phyloP scores from a whole-genome alignment of 208 protist genomes.

The Acanthamoeba sp. region DNA sequence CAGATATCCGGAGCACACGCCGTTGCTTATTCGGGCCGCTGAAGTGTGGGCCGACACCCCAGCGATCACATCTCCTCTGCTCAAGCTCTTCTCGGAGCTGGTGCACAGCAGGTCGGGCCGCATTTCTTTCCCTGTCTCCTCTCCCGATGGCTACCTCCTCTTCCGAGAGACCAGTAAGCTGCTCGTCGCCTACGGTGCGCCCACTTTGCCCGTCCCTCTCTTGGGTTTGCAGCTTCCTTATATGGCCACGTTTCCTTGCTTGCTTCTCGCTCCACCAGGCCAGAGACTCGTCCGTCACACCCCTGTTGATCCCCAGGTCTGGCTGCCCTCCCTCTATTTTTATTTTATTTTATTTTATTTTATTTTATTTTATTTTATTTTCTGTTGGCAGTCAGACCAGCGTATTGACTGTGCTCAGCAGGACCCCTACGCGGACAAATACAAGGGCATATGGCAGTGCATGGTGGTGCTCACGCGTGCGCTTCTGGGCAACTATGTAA shows the following conservation, averaged over 20 bases:
- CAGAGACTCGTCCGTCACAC: conserved; percentile 8
- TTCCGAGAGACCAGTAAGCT: conserved; percentile 87
- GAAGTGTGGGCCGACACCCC: conserved; percentile 77
- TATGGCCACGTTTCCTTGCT: no score
- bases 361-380: no score
- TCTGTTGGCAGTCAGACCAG: no score
- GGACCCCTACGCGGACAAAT: conserved; percentile 84
- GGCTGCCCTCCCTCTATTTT: not conserved
- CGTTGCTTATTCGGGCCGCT: conserved; percentile 75
- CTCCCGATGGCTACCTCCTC: conserved; percentile 85
- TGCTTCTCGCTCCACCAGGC: not conserved
- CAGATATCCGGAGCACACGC: conserved; percentile 82
- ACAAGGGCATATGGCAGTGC: conserved; percentile 80
- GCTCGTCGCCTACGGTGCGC: conserved; percentile 79
- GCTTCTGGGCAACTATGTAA: conserved; percentile 88
- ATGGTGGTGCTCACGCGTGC: conserved; percentile 85
- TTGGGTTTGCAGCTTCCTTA: not conserved
- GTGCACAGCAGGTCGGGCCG: conserved; percentile 84
- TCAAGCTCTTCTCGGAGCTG: conserved; percentile 83
- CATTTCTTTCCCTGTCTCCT: conserved; percentile 86
- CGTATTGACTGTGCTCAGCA: not conserved
- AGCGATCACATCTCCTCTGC: conserved; percentile 80
- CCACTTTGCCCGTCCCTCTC: not conserved
- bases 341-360: no score
- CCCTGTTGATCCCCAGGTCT: not conserved